Percentiles rank a stretch among this genome's conserved stretches.
Evolutionary conservation across 1,284 basidiomycete genomes (phyloP).

Genomic region (Ceratobasidium sp.): DNA sequence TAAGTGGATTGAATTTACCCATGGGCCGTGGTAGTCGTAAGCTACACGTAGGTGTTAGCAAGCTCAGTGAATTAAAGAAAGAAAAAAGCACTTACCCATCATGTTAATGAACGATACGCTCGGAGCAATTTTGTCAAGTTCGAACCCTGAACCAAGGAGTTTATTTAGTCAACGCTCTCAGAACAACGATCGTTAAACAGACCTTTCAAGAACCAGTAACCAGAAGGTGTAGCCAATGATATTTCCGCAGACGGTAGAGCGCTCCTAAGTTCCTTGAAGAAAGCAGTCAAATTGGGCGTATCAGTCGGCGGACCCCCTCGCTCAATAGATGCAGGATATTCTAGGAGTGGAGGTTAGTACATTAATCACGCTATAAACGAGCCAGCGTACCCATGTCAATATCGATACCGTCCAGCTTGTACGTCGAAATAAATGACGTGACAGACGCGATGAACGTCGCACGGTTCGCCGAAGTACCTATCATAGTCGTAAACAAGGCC

Average conservation of each 20-base stretch:
- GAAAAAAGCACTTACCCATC: constrained; percentile 6
- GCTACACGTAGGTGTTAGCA: not conserved
- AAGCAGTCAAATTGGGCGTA: constrained; percentile 23
- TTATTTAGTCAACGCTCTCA: not conserved
- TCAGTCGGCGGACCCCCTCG: constrained; percentile 24
- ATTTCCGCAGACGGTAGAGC: constrained; percentile 19
- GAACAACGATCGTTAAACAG: not conserved
- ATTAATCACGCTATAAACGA: not conserved
- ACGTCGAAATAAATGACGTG: constrained; percentile 23
- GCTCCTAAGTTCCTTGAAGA: constrained; percentile 25
- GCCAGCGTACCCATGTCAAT: constrained; percentile 13
- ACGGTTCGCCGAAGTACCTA: constrained; percentile 15
- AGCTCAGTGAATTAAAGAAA: not conserved
- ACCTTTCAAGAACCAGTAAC: constrained; percentile 33
- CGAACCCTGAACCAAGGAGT: not conserved
- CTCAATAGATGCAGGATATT: constrained; percentile 25
- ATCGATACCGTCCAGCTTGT: constrained; percentile 26
- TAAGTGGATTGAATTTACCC: not conserved
- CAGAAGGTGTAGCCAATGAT: constrained; percentile 22
- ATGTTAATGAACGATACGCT: constrained; percentile 23
- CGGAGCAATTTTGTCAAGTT: constrained; percentile 29
- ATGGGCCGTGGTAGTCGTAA: constrained; percentile 30
- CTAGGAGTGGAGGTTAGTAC: not conserved
- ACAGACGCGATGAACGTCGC: constrained; percentile 26
- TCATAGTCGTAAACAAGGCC: constrained; percentile 22